Base-by-base conservation (phyloP, 192 early-diverging fungal genomes). In the Backusella westeae region DNA sequence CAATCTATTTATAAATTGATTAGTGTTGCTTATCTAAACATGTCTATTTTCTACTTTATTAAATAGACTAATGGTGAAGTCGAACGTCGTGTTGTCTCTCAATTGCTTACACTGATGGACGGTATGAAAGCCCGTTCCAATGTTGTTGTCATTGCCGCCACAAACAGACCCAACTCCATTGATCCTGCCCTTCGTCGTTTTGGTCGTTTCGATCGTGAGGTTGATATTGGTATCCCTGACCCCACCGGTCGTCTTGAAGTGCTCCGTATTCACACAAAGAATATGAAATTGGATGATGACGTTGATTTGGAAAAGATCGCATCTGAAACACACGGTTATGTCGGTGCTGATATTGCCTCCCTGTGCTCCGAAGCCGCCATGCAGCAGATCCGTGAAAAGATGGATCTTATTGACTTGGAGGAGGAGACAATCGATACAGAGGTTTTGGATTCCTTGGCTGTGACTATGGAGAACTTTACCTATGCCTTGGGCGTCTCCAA, bases 361-460 rank as follows among this genome's bases (percentile, higher is more conserved):
- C 90, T 99, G 78, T 99, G 97, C 84, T 99, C 98, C 14, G 98
- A 99, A 86, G 98, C 97, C 17, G 98, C 98, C 38, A 98, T 99
- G 96, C 97, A 99, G 85, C 97, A 99, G 85, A 99, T 99, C 77
- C 95, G 97, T 78, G 98, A 97, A 81, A 99, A 99, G 91, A 98
- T 99, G 97, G 97, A 99, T 73, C 85, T 93, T 44, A 98, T 99
- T 84, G 98, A 99, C 79, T 85, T 99, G 4, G 98, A 99, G 71
- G 97, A 99, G 76, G 98, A 99, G 34, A 96, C 96, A 53, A 98
- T 99, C 75, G 98, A 98, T 78, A 97, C 97, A 39, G 96, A 97
- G 78, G 94, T 99, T 42, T 87, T 99, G 39, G 96, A 98, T 82
- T 92, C 91, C 19, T 85, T 99, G 71, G 96, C 98, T 14, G 96